Base-by-base conservation (phyloP, 2,329 filamentous ascomycete species). In the Trichoderma pleuroti region DNA sequence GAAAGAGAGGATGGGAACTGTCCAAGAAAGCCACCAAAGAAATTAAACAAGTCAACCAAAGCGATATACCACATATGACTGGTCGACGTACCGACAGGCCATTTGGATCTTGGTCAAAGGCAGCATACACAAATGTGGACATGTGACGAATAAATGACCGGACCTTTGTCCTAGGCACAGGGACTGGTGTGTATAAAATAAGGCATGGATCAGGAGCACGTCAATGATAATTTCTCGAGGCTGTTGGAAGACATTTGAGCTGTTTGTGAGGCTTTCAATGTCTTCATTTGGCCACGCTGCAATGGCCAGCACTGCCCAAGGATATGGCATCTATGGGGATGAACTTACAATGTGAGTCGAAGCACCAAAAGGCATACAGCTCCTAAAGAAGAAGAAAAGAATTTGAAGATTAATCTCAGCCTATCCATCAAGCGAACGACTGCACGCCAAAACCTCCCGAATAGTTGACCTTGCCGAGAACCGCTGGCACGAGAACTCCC, bases 1-100 rank as follows among this genome's bases (percentile, higher is more conserved):
- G 10, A 5, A 49, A 3, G 0, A 21, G 5, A 21, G 5, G 10
- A n/a, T n/a, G 9, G 1, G n/a, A 6, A 46, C 3, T 28, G 1
- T 9, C n/a, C n/a, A 6, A 49, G 9, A 21, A 14, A 24, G 21
- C 5, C 11, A 24, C 1, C 21, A 24, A 52, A 52, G n/a, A 14
- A 24, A 12, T 49, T 49, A 21, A 52, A 14, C n/a, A 24, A 3
- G 5, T 12, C 10, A 24, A 24, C 3, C 21, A 12, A 21, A 11
- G 7, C 46, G 14, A 52, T 8, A 21, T 52, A 52, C 21, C 46
- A 24, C 11, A 0, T 14, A 7, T 24, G 10, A 49, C 46, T 46
- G 3, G 21, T 7, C 11, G 24, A 24, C 46, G 5, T 3, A 52
- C 14, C 4, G 11, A 24, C 11, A 1, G 0, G 0, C 21, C n/a